Evolutionary conservation across 768 basidiomycete genomes (phyloP).

Genomic region (Tephrocybe sp.): DNA sequence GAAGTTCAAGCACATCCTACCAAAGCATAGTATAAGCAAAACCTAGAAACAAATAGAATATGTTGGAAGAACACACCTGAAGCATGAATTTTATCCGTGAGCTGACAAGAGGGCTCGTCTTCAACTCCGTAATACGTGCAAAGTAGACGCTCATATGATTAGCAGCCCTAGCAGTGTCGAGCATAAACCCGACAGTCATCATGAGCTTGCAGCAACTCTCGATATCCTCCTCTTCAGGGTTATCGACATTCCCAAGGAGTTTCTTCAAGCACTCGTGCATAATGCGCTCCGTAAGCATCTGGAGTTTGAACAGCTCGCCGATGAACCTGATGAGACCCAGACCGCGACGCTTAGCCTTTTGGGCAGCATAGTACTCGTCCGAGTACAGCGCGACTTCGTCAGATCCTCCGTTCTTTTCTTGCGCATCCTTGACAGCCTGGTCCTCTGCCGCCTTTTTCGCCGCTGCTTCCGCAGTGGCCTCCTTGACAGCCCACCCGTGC

Average conservation of each 20-base stretch:
- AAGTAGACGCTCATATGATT: slow-evolving; percentile 94
- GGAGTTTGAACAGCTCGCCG: slow-evolving; percentile 97
- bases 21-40: slow-evolving; percentile 6
- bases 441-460: slow-evolving; percentile 85
- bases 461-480: slow-evolving; percentile 83
- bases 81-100: slow-evolving; percentile 96
- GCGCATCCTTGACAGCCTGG: slow-evolving; percentile 68
- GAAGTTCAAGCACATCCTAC: slow-evolving; percentile 89
- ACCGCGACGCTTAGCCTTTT: slow-evolving; percentile 96
- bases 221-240: slow-evolving; percentile 97
- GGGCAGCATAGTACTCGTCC: slow-evolving; percentile 93
- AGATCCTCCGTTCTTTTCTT: slow-evolving; percentile 50
- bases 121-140: slow-evolving; percentile 81
- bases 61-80: slow-evolving; percentile 52
- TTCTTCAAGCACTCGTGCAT: slow-evolving; percentile 99
- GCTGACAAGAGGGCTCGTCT: slow-evolving; percentile 69
- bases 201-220: slow-evolving; percentile 94
- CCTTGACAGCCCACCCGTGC: slow-evolving; percentile 89
- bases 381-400: slow-evolving; percentile 82
- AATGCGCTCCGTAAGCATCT: slow-evolving; percentile 96
- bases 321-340: slow-evolving; percentile 98
- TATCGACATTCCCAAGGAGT: slow-evolving; percentile 87
- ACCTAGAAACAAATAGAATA: slow-evolving; percentile 1
- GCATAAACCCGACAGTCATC: slow-evolving; percentile 78
- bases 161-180: slow-evolving; percentile 80